A percentile compares a stretch with the other conserved stretches of the same genome.
Evolutionary conservation across 2,329 filamentous ascomycete genomes (phyloP).

Genomic region (Botrytis cinerea): DNA sequence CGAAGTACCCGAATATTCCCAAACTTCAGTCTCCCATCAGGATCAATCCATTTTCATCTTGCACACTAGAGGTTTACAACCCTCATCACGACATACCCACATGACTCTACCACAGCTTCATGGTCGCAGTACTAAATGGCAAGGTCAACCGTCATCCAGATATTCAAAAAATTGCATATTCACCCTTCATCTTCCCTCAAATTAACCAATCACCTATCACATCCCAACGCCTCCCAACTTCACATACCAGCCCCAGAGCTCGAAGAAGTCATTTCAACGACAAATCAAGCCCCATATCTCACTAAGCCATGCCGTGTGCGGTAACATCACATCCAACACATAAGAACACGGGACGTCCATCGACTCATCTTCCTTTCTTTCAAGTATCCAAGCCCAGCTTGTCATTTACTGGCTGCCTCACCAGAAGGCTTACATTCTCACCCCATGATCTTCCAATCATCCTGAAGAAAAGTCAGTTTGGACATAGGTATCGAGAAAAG

Average conservation of each 20-base stretch:
- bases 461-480: neutral
- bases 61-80: neutral
- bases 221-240: too few relatives aligned
- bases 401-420: neutral
- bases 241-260: too few relatives aligned
- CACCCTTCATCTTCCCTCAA: neutral
- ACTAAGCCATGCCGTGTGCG: neutral
- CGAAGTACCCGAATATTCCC: neutral
- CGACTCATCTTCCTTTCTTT: neutral
- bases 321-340: conserved; percentile 1
- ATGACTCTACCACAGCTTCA: neutral
- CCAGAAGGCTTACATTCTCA: neutral
- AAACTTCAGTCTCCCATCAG: neutral
- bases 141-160: neutral
- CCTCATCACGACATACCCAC: fast-evolving
- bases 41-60: neutral
- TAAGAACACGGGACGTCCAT: neutral
- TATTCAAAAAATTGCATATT: neutral
- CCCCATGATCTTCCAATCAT: neutral
- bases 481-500: neutral
- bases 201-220: too few relatives aligned
- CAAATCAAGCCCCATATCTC: neutral
- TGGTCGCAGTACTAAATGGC: fast-evolving
- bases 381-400: neutral
- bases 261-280: too few relatives aligned